phyloP scores from a whole-genome alignment of 345 rosid genomes.

The Angophora floribunda region DNA sequence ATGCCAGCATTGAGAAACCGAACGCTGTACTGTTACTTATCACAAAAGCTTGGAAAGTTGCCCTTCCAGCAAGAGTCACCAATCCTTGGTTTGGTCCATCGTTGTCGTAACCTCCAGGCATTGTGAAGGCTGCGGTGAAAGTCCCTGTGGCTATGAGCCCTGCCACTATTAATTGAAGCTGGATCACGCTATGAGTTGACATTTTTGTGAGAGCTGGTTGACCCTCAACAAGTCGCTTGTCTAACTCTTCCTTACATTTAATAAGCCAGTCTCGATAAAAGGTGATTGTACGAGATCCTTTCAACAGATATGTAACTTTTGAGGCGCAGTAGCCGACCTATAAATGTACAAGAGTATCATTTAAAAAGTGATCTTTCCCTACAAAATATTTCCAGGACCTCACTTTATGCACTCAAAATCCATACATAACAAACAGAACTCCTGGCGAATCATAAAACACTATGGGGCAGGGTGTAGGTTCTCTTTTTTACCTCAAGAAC shows the following conservation, averaged over 20 bases:
- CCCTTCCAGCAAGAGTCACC: no score
- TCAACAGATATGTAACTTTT: neutral
- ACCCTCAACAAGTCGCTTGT: neutral
- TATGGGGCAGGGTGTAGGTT: neutral
- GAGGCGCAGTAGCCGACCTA: neutral
- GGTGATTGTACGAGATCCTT: rapidly evolving
- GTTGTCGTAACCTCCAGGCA: neutral
- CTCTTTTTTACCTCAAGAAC: neutral
- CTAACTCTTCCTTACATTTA: no score
- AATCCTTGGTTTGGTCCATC: neutral
- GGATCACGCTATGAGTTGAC: neutral
- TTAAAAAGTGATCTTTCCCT: neutral
- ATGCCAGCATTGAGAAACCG: no score
- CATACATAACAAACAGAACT: neutral
- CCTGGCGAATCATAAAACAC: neutral
- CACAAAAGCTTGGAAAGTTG: no score
- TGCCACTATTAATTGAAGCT: neutral
- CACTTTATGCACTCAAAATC: neutral
- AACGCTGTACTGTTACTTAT: no score
- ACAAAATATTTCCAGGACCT: neutral
- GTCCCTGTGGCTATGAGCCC: neutral
- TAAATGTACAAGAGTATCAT: neutral
- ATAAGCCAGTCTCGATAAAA: rapidly evolving
- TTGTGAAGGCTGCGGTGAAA: neutral
- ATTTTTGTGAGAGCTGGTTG: neutral